Evolutionary conservation across 352 stramenopile species (phyloP).

Genomic region (Phytophthora idaei): DNA sequence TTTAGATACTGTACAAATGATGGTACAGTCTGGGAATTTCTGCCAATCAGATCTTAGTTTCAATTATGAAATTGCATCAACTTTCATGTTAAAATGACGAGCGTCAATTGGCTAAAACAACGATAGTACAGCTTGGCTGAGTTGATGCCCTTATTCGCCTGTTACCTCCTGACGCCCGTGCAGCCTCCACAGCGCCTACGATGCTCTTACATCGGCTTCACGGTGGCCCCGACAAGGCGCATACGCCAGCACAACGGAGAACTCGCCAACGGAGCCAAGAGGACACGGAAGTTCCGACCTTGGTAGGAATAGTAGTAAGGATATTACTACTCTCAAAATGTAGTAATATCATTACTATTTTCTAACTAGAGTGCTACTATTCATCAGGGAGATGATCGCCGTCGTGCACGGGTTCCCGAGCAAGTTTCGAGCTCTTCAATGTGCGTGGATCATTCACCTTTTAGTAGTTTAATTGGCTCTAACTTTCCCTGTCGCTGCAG

Average conservation of each 20-base stretch:
- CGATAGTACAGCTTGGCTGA: not conserved
- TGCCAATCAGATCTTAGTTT: not conserved
- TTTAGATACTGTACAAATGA: not conserved
- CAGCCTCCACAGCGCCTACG: slow-evolving; percentile 51
- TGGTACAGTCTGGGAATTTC: not conserved
- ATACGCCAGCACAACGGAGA: slow-evolving; percentile 83
- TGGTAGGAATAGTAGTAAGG: slow-evolving; percentile 43
- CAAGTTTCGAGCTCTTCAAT: slow-evolving; percentile 80
- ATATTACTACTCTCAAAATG: not conserved
- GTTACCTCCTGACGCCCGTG: slow-evolving; percentile 76
- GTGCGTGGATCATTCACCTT: slow-evolving; percentile 37
- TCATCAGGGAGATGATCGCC: slow-evolving; percentile 71
- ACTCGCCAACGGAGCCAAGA: slow-evolving; percentile 64
- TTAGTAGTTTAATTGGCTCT: not conserved
- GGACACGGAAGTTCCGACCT: slow-evolving; percentile 57
- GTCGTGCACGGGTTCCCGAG: slow-evolving; percentile 78
- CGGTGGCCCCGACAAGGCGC: slow-evolving; percentile 54
- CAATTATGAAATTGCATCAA: too few relatives aligned
- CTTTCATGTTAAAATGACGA: too few relatives aligned
- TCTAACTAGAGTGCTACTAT: not conserved
- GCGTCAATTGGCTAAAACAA: too few relatives aligned
- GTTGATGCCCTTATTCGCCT: slow-evolving; percentile 59
- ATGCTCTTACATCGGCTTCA: slow-evolving; percentile 79
- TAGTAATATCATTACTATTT: not conserved
- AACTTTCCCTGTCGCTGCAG: slow-evolving; percentile 27